Percentiles rank a stretch among this genome's conserved stretches.
Evolutionary conservation across 2,329 filamentous ascomycete genomes (phyloP).

Genomic region (Ascochyta viciae-villosae): DNA sequence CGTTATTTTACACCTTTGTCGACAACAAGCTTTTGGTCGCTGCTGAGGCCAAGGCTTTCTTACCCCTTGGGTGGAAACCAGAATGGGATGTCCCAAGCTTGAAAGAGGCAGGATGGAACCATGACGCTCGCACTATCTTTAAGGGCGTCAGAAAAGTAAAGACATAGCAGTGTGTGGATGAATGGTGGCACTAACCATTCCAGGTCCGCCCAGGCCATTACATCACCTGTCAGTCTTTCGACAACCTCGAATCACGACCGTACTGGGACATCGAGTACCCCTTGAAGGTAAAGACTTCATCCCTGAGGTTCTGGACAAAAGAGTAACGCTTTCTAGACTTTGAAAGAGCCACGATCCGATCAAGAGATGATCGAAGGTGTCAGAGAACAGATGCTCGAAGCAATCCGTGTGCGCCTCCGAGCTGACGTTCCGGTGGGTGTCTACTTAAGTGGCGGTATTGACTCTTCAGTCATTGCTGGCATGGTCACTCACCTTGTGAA

Average conservation of each 20-base stretch:
- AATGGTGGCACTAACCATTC: slow-evolving; percentile 11
- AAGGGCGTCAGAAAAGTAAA: slow-evolving; percentile 53
- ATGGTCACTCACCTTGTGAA: slow-evolving; percentile 61
- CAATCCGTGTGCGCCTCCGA: slow-evolving; percentile 59
- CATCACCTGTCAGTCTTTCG: slow-evolving; percentile 37
- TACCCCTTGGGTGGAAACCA: slow-evolving; percentile 58
- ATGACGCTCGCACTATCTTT: slow-evolving; percentile 58
- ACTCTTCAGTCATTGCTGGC: slow-evolving; percentile 64
- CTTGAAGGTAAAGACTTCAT: slow-evolving; percentile 48
- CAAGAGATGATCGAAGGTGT: slow-evolving; percentile 61
- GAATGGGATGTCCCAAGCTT: slow-evolving; percentile 61
- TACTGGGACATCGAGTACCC: slow-evolving; percentile 63
- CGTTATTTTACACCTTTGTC: slow-evolving; percentile 59
- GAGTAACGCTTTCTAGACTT: slow-evolving; percentile 34
- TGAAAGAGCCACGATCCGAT: slow-evolving; percentile 52
- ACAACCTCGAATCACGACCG: slow-evolving; percentile 47
- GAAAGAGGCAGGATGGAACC: slow-evolving; percentile 52
- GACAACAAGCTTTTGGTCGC: slow-evolving; percentile 55
- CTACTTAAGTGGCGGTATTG: slow-evolving; percentile 64
- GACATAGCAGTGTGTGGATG: background rate
- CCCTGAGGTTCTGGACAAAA: no score
- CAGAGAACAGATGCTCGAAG: slow-evolving; percentile 58
- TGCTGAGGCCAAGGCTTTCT: slow-evolving; percentile 62
- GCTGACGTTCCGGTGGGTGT: slow-evolving; percentile 66
- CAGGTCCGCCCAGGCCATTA: slow-evolving; percentile 49